Conservation (phyloP, 352 stramenopile species). For the Blastocystis sp. region DNA sequence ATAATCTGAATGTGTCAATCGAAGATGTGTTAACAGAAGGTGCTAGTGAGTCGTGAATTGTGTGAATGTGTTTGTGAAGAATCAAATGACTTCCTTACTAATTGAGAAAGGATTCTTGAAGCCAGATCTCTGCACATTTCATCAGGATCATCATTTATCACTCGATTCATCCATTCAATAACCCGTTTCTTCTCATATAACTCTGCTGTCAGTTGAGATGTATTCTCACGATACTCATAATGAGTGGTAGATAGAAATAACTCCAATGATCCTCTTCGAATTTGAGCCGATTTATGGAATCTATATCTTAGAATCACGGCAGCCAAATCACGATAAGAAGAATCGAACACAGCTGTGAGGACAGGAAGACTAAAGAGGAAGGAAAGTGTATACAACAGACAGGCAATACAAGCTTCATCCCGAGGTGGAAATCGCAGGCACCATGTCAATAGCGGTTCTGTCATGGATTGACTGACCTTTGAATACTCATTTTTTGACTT, state of each 20-base stretch:
- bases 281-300: background rate
- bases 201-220: background rate
- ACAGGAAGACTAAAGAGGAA: background rate
- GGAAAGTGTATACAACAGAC: background rate
- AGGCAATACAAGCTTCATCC: background rate
- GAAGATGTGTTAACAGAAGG: conserved; percentile 52
- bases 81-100: background rate
- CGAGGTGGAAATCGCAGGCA: conserved; percentile 23
- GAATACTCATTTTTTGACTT: conserved; percentile 20
- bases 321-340: background rate
- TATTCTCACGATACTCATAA: background rate
- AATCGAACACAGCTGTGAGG: background rate
- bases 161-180: background rate
- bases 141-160: conserved; percentile 16
- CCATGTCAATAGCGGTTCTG: background rate
- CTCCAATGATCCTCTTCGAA: conserved; percentile 1
- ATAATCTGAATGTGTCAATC: background rate
- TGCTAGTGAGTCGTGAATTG: conserved; percentile 10
- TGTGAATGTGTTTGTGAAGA: background rate
- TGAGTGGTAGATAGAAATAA: background rate
- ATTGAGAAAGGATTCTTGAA: background rate
- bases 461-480: background rate
- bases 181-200: background rate
- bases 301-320: conserved; percentile 8
- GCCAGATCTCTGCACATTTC: conserved; percentile 12